These are phyloP conservation scores for Calcarisporium arbuscula DNA, from an alignment of 2,329 filamentous ascomycete genomes.

Conservation along the genomic window DNA sequence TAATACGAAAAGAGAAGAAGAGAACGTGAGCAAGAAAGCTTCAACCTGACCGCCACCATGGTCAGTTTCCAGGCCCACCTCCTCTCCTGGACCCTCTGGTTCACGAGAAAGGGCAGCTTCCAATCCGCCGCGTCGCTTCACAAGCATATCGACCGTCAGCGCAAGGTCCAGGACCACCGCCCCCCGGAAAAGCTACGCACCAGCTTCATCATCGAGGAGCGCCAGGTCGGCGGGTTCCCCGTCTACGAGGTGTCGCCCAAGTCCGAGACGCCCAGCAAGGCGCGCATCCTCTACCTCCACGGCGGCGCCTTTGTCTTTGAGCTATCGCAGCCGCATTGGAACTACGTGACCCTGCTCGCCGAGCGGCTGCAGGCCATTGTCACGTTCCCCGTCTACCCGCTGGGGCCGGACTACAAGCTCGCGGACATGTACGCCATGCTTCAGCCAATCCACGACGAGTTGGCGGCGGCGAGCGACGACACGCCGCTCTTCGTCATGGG, in stretches of 20 bases:
- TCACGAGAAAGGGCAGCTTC: conserved; percentile 18
- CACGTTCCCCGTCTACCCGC: conserved; percentile 25
- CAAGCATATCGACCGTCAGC: conserved; percentile 16
- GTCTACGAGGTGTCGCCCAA: conserved; percentile 25
- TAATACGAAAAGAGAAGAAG: not conserved
- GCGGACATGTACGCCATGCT: conserved; percentile 24
- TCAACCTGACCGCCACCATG: too few relatives aligned
- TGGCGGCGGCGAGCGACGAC: conserved; percentile 19
- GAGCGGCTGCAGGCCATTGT: conserved; percentile 23
- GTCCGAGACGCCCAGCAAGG: conserved; percentile 19
- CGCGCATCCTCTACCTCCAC: conserved; percentile 24
- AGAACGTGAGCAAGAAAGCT: not conserved
- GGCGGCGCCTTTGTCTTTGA: conserved; percentile 25
- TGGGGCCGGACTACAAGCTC: conserved; percentile 24
- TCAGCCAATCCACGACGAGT: conserved; percentile 24
- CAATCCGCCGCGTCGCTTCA: conserved; percentile 17
- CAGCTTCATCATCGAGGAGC: conserved; percentile 19
- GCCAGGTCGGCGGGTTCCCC: conserved; percentile 10
- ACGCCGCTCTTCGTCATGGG: conserved; percentile 23
- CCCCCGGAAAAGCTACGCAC: conserved; percentile 19
- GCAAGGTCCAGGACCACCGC: conserved; percentile 12
- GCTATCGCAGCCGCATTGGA: conserved; percentile 21
- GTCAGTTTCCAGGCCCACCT: conserved; percentile 20
- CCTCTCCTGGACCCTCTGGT: conserved; percentile 21
- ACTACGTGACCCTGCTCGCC: conserved; percentile 18